Conservation (phyloP, 345 rosid species). For the Streptanthus diversifolius region DNA sequence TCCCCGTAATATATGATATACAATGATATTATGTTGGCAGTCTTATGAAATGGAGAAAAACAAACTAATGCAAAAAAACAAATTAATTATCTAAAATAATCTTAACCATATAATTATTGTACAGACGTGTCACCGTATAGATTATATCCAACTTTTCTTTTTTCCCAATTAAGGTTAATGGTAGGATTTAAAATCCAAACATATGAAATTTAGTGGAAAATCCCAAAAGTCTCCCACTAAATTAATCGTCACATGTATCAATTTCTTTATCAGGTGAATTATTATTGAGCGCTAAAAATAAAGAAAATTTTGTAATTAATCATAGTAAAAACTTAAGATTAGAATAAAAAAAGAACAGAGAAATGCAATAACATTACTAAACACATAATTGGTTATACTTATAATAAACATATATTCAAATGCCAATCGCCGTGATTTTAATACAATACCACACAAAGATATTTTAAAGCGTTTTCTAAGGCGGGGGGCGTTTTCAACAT, state of each 20-base stretch:
- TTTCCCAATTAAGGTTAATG: background rate
- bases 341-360: background rate
- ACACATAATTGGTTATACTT: background rate
- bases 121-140: conserved; percentile 10
- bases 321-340: background rate
- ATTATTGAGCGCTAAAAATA: background rate
- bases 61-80: background rate
- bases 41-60: background rate
- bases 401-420: background rate
- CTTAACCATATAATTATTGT: background rate
- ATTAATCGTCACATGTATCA: background rate
- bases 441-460: conserved; percentile 10
- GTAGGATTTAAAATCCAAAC: background rate
- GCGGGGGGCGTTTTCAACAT: conserved; percentile 44
- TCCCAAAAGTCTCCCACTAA: background rate
- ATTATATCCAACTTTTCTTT: background rate
- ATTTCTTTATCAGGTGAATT: background rate
- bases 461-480: conserved; percentile 10
- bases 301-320: background rate
- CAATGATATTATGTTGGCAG: too few species aligned
- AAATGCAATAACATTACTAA: background rate
- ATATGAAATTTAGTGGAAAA: background rate
- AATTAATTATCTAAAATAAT: background rate
- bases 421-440: background rate
- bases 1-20: too few species aligned